Evolutionary conservation across 2,329 filamentous ascomycete species (phyloP).

Genomic region (Blastomyces gilchristii): DNA sequence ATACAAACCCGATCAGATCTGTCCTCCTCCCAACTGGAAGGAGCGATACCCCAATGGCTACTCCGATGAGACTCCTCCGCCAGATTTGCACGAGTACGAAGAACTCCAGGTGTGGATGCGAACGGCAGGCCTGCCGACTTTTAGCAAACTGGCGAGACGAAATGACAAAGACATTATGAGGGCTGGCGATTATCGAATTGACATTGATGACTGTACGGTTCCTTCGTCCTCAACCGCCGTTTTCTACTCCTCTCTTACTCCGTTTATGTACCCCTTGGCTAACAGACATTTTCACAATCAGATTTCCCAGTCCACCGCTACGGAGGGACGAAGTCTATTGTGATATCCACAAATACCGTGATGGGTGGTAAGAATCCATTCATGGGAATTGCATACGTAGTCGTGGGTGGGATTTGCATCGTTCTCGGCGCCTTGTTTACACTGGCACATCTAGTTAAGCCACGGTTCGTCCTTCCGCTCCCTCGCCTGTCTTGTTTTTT

Average conservation of each 20-base stretch:
- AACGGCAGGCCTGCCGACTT: constrained; percentile 82
- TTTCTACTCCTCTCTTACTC: neutral
- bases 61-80: constrained; percentile 52
- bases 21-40: constrained; percentile 81
- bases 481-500: no score
- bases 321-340: constrained; percentile 77
- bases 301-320: constrained; percentile 72
- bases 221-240: no score
- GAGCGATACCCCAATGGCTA: constrained; percentile 62
- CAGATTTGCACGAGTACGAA: constrained; percentile 64
- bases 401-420: constrained; percentile 87
- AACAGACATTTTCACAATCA: constrained; percentile 32
- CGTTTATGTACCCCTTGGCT: constrained; percentile 8
- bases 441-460: constrained; percentile 79
- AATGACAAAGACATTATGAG: constrained; percentile 63
- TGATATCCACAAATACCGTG: constrained; percentile 80
- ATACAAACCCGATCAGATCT: constrained; percentile 55
- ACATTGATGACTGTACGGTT: constrained; percentile 66
- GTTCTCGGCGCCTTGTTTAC: constrained; percentile 81
- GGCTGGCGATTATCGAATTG: constrained; percentile 62
- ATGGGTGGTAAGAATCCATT: constrained; percentile 95
- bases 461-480: constrained; percentile 50
- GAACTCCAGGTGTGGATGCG: constrained; percentile 98
- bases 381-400: constrained; percentile 89
- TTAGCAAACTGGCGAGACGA: constrained; percentile 83